Evolutionary conservation across 768 basidiomycete genomes (phyloP), one percentile per base, ranked within the genome.

Genomic region (Leucogyrophana mollusca): DNA sequence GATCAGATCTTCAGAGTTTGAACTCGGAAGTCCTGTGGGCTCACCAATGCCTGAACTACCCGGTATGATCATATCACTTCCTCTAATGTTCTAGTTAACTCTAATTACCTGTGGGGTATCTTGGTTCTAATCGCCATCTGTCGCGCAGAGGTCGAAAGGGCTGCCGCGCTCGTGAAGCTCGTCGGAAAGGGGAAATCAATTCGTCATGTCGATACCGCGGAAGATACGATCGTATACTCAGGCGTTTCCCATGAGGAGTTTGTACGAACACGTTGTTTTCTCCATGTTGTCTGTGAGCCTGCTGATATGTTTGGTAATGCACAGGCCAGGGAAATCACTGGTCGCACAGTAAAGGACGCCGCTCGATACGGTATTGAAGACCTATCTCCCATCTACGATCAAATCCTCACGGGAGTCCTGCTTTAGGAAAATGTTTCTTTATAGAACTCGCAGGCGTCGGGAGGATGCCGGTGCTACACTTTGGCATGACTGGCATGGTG

Each of bases 401-500:
- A 30, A 21, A 30, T 10, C 3, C 39, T 33, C 37, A 36, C 39
- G 37, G 38, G n/a, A 21, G 14, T 25, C 16, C 43, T 40, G 13
- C 38, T 44, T 8, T 20, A 81, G 80, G 83, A 43, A 80, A 86
- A 61, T 69, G 77, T n/a, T 82, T 85, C 49, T 91, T 84, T 55
- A 60, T 90, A 9, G 72, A 75, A 35, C 71, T 90, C 3, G 74
- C 78, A 23, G 85, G 85, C 6, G 49, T 67, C 11, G 87, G 85
- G 0, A 72, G 70, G 56, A 60, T 78, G 51, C 87, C 87, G 3
- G 82, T 90, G 3, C 64, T 90, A 39, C 88, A 90, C 58, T 87
- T 90, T 53, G 89, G 88, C 2, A 91, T 90, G 89, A 90, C 87
- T 1, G 88, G 88, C n/a, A 85, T 82, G 79, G 69, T 90, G 25